Conservation (phyloP, 148 eudicot genomes). For the Cornus controversa region DNA sequence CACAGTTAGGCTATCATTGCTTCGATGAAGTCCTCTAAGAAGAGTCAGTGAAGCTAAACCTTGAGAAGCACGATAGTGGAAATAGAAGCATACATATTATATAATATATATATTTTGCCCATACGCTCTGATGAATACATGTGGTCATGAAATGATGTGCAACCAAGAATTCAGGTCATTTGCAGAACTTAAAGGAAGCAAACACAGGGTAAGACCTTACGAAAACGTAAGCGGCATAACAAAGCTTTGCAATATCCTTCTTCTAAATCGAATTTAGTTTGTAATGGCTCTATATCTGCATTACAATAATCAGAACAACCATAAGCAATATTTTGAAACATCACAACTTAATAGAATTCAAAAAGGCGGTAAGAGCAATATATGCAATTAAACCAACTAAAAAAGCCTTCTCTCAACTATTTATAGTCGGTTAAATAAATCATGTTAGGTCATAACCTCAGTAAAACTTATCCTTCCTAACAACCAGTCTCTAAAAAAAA, state of each 20-base stretch:
- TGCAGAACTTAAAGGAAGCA: conserved; percentile 4
- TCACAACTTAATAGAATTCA: conserved; percentile 1
- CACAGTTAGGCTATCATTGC: not conserved
- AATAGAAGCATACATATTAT: not conserved
- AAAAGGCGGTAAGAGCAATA: not conserved
- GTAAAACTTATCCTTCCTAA: too few relatives aligned
- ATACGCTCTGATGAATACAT: not conserved
- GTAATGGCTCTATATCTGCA: conserved; percentile 89
- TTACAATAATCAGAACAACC: conserved; percentile 12
- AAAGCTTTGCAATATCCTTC: conserved; percentile 90
- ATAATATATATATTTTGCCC: not conserved
- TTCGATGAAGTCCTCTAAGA: not conserved
- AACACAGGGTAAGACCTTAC: conserved; percentile 92
- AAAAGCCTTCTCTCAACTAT: too few relatives aligned
- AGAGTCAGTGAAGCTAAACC: not conserved
- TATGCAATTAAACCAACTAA: too few relatives aligned
- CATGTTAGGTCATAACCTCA: too few relatives aligned
- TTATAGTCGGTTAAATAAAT: too few relatives aligned
- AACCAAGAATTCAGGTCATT: not conserved
- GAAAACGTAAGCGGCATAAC: conserved; percentile 95
- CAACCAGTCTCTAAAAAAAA: too few relatives aligned
- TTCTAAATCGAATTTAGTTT: conserved; percentile 72
- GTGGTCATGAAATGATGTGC: not conserved
- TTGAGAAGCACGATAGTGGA: not conserved
- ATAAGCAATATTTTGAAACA: conserved; percentile 9